Evolutionary conservation across 257 asterid genomes (phyloP), one percentile per base, ranked within the genome.

Genomic region (Dorcoceras hygrometricum): DNA sequence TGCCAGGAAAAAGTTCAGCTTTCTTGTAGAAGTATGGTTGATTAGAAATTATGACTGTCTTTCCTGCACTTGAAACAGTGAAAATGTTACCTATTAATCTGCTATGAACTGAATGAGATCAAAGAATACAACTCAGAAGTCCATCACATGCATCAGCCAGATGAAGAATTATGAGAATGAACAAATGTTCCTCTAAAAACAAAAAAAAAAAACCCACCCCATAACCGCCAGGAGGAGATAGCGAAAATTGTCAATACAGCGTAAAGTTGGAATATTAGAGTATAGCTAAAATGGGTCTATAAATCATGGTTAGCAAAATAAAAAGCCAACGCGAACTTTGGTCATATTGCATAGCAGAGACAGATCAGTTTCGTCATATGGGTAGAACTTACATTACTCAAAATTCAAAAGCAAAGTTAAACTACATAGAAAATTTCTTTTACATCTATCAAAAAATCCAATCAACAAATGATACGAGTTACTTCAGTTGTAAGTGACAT

Each of bases 21-120:
- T 93, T 90, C 91, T 85, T 88, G 94, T 86, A 90, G 57, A 90
- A 90, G 73, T 82, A 90, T 54, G 99, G 99, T 84, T 93, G 99
- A 80, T 90, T 93, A 66, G 99, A 93, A 29, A 93, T 75, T 74
- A 93, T 90, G 69, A 88, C 78, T 0, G 97, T 83, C 80, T 86
- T 90, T 72, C 95, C 98, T 92, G 95, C 75, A 79, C 32, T 68
- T 66, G 36, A 59, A 72, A 71, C 66, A 27, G 34, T 29, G 9
- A 36, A 59, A 59, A 57, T 68, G 66, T 63, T 69, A 69, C 26
- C 26, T 69, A 73, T 77, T 39, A 12, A 23, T 56, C 70, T 36
- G 46, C 58, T 57, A 54, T 12, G 59, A n/a, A 56, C 34, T 51
- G 56, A 34, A 50, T 46, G 63, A 36, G 61, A 69, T 46, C 39